These are phyloP conservation scores for Lactarius indigo DNA, from an alignment of 768 basidiomycete genomes.

Conservation along the genomic window DNA sequence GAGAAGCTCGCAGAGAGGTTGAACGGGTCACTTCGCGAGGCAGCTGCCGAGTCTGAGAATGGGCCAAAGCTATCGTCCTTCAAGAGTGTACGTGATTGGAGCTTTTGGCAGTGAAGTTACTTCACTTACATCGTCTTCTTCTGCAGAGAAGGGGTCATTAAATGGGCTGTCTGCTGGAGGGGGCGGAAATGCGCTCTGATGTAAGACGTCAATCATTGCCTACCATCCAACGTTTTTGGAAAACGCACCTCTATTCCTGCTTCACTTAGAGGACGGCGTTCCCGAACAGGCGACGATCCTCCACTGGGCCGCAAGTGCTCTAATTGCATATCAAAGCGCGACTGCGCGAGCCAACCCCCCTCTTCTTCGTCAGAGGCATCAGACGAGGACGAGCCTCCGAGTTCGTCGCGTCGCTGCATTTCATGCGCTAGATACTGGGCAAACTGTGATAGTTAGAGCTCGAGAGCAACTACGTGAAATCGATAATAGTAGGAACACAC, in stretches of 20 bases:
- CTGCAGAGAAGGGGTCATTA: constrained; percentile 41
- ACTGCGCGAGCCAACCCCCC: constrained; percentile 76
- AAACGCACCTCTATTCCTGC: constrained; percentile 31
- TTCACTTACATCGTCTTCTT: constrained; percentile 49
- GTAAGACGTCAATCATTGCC: not conserved
- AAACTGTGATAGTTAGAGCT: constrained; percentile 47
- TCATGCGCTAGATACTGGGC: constrained; percentile 75
- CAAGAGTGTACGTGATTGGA: constrained; percentile 6
- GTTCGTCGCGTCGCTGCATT: constrained; percentile 59
- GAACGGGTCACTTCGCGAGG: constrained; percentile 51
- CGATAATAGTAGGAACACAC: constrained; percentile 33
- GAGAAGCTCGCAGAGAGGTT: constrained; percentile 47
- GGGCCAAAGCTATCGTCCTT: constrained; percentile 73
- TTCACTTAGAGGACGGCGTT: constrained; percentile 34
- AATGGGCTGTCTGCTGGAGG: constrained; percentile 26
- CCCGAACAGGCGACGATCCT: constrained; percentile 26
- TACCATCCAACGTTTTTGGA: not conserved
- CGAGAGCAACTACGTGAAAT: not conserved
- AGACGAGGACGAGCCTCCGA: constrained; percentile 45
- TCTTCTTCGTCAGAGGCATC: constrained; percentile 62
- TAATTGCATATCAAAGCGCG: constrained; percentile 50
- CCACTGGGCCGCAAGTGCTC: constrained; percentile 29
- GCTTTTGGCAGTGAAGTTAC: not conserved
- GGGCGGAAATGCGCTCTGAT: constrained; percentile 14
- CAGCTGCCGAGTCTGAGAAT: constrained; percentile 63